Base-by-base conservation (phyloP, 331 rosid genomes). In the Quercus lobata region DNA sequence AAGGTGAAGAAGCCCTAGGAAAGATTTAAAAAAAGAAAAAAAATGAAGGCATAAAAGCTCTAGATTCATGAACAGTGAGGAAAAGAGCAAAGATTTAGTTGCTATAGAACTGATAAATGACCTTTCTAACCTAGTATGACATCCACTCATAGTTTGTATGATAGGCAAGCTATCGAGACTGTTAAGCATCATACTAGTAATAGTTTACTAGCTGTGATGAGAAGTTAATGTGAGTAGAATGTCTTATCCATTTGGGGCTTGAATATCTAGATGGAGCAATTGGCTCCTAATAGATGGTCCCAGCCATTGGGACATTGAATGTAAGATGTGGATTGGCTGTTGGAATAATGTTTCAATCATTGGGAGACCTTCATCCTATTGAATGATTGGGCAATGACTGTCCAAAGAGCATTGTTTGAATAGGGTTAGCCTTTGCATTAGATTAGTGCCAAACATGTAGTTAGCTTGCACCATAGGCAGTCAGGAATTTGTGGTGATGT, bases 1-100 rank as follows among this genome's bases (percentile, higher is more conserved):
- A 91, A 91, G 96, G 96, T 91, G 84, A 52, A 29, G 44, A 73
- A 57, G 57, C 5, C 84, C 25, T 17, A 41, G 56, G 30, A 61
- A 75, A 22, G 81, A 71, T 49, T 55, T 80, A 21, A 71, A 71
- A 41, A 41, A 41, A 5, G 1, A 35, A 35, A 41, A 37, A 41
- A 37, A 71, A 53, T 44, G 58, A 49, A 49, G 58, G 35, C 54
- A 41, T 25, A 52, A 71, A 71, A 71, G 60, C 75, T 49, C 57
- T 71, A 69, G 73, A 34, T 69, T 69, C 53, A 21, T 69, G n/a
- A n/a, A 37, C 53, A 69, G 34, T 14, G 32, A 4, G 73, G 52
- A 21, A 69, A 34, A 69, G 54, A 41, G 37, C 73, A 69, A 69
- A 9, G 53, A 24, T 53, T 10, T 18, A 35, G 52, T 34, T 35